Evolutionary conservation across 2,329 filamentous ascomycete species (phyloP), one percentile per base, ranked within the genome.

Genomic region (Fusarium beomiforme): DNA sequence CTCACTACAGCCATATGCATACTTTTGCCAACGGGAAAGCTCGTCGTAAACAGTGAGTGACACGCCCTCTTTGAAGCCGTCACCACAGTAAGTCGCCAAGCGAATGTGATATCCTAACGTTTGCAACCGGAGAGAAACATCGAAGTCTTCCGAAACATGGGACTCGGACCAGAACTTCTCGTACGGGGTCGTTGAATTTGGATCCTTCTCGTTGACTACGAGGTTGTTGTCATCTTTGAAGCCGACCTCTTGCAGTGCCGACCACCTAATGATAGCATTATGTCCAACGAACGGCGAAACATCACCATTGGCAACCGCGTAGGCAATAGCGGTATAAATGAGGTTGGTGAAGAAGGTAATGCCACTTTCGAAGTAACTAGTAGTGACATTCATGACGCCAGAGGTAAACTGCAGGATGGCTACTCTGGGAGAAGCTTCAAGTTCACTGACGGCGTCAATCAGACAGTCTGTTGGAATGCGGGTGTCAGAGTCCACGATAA

Each of bases 271-370:
- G 67, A 94, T 88, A 4, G 92, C 91, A 76, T 94, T 94, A 83
- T 94, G 92, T 3, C 92, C 92, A 64, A 94, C 92, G 71, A 94
- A 94, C 2, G 91, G 91, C 0, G 91, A 89, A 16, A 91, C 88
- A 59, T 94, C 92, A 10, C 92, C 92, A 59, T 88, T 90, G 17
- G 89, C 87, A 29, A 93, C 90, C 9, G 89, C 88, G 76, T 90
- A 93, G 23, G 87, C 85, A 74, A 94, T 93, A 41, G 90, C 88
- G 0, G 88, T 90, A 81, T 94, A 94, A 75, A 94, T 89, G 53
- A 94, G 85, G 76, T 93, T 90, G 34, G 92, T 94, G 81, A 94
- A 94, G 12, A 55, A 55, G 0, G 37, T 46, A 6, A 43, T 91
- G 42, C 81, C 81, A 42, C 90, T 91, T 79, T 94, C 92, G 73